These are phyloP conservation scores for Omphalotus olearius DNA, from an alignment of 1,284 basidiomycete genomes.

Conservation along the genomic window DNA sequence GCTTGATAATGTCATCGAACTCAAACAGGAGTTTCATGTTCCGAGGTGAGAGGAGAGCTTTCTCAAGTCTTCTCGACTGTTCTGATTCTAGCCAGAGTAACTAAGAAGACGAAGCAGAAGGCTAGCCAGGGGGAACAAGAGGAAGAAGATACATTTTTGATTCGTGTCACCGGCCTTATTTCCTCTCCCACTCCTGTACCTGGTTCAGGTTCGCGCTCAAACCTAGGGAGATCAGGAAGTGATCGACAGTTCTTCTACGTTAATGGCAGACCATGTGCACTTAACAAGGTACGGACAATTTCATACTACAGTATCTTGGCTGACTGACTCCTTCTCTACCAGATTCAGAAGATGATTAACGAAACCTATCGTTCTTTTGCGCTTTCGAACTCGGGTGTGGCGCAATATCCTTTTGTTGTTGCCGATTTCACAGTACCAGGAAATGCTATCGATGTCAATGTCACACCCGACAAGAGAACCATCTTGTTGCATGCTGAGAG, in stretches of 20 bases:
- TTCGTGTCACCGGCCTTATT: constrained; percentile 16
- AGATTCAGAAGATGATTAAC: constrained; percentile 86
- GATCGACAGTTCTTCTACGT: constrained; percentile 95
- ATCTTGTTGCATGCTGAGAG: constrained; percentile 90
- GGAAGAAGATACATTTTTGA: constrained; percentile 12
- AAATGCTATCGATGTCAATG: constrained; percentile 77
- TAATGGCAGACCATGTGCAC: constrained; percentile 88
- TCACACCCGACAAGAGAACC: constrained; percentile 95
- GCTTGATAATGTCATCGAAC: constrained; percentile 69
- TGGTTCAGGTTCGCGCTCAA: constrained; percentile 80
- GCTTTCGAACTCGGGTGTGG: constrained; percentile 35
- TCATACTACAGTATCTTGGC: background rate
- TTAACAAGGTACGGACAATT: constrained; percentile 53
- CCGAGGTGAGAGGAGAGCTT: constrained; percentile 43
- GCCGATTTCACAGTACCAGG: constrained; percentile 82
- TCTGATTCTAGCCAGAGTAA: background rate
- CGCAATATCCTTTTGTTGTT: constrained; percentile 79
- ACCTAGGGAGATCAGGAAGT: constrained; percentile 60
- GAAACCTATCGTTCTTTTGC: constrained; percentile 86
- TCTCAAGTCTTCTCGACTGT: background rate
- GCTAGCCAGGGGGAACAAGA: constrained; percentile 22
- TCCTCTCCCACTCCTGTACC: constrained; percentile 53
- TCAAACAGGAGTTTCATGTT: constrained; percentile 73
- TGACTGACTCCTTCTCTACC: background rate
- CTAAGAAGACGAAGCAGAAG: constrained; percentile 1